Evolutionary conservation across 208 protist species (phyloP), one percentile per base, ranked within the genome.

Genomic region (Crithidia mellificae): DNA sequence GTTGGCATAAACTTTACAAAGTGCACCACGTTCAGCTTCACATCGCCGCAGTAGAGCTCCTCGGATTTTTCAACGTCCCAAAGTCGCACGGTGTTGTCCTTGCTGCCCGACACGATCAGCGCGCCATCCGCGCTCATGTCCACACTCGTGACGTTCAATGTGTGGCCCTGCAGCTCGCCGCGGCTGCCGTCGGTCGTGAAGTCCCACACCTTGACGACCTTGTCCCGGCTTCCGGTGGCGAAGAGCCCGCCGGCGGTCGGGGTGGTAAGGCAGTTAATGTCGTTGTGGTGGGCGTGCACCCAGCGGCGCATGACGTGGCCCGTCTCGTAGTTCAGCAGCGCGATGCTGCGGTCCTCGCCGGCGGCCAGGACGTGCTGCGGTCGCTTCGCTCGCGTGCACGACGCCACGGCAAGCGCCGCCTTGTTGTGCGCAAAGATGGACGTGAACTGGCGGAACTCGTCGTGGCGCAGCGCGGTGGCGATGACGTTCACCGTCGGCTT

Each of bases 1-100:
- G 65, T 47, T 15, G 81, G 74, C 47, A 92, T 63, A 56, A 80
- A 92, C 47, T 68, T 72, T 2, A 91, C 79, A 75, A 90, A 88
- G 47, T 84, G 83, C 9, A 94, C 84, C 46, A 91, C 59, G 64
- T 94, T 92, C 36, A 87, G 72, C 68, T 90, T 89, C 6, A 92
- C 63, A 65, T 89, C 85, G 20, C 78, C 78, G 52, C 81, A 84
- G 52, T 77, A 84, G 8, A 94, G 49, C 59, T 94, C 83, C 63
- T 73, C 65, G 15, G 63, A 29, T n/a, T 41, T 50, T n/a, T 71
- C 62, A 6, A 91, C 64, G 65, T 92, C 80, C 85, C 88, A 92
- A 27, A 91, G 63, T 1, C 86, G 83, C 46, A 92, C 82, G 15
- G 84, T 92, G 75, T 90, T 94, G 68, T 91, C 86, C 38, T 77